Base-by-base conservation (phyloP, 495 filamentous ascomycete species). In the Penicillium crystallinum region DNA sequence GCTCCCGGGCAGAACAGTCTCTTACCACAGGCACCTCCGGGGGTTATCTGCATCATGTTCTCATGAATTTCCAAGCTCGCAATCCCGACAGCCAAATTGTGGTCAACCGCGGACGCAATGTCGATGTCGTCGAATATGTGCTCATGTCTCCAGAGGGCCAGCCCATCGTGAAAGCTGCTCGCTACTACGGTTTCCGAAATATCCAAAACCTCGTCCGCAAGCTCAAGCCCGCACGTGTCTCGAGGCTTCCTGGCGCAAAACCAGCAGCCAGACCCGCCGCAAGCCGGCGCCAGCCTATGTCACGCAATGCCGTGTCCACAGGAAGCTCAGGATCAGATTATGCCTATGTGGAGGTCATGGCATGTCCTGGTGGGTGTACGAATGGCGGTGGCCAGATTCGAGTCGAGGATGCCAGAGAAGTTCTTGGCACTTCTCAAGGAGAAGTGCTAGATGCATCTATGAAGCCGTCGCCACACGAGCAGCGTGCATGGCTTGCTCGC, bases 321-420 rank as follows among this genome's bases (percentile, higher is more conserved):
- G 60, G 60, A 12, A 70, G 72, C 12, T 66, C 77, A 5, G 76
- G 69, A 15, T 63, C 69, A 18, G 88, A 93, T 11, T 91, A 89
- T 62, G 82, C 83, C 19, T 97, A 95, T 69, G 89, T 98, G 10
- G 93, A 98, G 64, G 95, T 98, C 30, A 98, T 98, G 93, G 93
- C 93, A 23, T 98, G 93, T 70, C 93, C 93, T 0, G 93, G 95
- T 9, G 93, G 93, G 1, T 98, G 93, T 67, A 98, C 93, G 42
- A 98, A 97, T 63, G 93, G 93, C 0, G 93, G 93, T 19, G 93
- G 93, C 0, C 93, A 98, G 74, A 85, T 98, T 52, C 92, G 95
- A 52, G 83, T 86, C 17, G 87, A 87, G 34, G 93, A 98, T 65
- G 78, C 85, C 18, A 53, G 66, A 30, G 67, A 71, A 46, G 53